These are phyloP conservation scores for Malassezia restricta DNA, from an alignment of 1,284 basidiomycete genomes.

Conservation along the genomic window DNA sequence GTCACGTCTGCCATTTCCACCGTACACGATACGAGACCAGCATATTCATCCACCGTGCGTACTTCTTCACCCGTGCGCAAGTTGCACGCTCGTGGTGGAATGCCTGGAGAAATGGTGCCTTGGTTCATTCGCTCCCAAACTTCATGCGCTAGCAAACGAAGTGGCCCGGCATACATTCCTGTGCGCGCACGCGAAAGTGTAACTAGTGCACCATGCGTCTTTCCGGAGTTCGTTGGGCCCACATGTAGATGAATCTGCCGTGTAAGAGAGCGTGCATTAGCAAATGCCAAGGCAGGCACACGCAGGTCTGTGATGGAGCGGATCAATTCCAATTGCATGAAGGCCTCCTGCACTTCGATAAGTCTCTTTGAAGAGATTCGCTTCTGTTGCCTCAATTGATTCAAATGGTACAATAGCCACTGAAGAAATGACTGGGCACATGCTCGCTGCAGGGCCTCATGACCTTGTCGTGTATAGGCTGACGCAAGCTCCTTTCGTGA, in stretches of 20 bases:
- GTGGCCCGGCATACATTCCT: conserved; percentile 79
- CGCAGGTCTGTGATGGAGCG: conserved; percentile 26
- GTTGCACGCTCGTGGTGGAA: conserved; percentile 59
- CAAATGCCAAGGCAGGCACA: conserved; percentile 40
- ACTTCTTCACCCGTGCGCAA: conserved; percentile 85
- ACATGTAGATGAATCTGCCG: conserved; percentile 87
- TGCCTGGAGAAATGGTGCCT: conserved; percentile 57
- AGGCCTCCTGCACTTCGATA: conserved; percentile 3
- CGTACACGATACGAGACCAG: conserved; percentile 64
- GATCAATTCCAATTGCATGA: conserved; percentile 18
- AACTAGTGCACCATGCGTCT: conserved; percentile 82
- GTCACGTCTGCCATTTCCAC: conserved; percentile 73
- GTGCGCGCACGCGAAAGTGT: conserved; percentile 63
- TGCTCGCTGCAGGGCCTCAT: conserved; percentile 5
- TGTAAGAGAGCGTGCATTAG: conserved; percentile 50
- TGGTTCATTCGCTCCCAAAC: conserved; percentile 83
- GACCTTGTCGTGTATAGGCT: conserved; percentile 6
- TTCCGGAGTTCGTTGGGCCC: conserved; percentile 93
- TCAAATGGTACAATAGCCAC: conserved; percentile 1
- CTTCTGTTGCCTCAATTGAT: background rate
- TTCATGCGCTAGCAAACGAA: conserved; percentile 85
- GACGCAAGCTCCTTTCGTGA: background rate
- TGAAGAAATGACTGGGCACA: conserved; percentile 9
- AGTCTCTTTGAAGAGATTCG: background rate
- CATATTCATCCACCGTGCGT: conserved; percentile 56